Base-by-base conservation (phyloP, 2,329 filamentous ascomycete species). In the Verticillium nubilum region DNA sequence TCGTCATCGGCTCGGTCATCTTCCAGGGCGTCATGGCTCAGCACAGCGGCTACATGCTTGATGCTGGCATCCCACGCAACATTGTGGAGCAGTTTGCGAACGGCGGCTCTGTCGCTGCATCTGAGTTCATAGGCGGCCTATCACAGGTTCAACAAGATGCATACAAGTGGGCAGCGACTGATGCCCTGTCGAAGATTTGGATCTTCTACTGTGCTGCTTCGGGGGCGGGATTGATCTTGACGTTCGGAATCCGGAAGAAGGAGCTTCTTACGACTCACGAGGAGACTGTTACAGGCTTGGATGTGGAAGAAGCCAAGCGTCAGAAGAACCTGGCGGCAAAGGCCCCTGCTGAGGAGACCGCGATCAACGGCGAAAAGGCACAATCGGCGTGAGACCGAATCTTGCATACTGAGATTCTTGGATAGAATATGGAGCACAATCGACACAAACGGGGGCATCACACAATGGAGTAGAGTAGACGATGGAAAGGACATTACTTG, bases 1-100 rank as follows among this genome's bases (percentile, higher is more conserved):
- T 91, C 58, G 88, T 91, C 2, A 78, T 92, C 37, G 90, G 33
- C 33, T 17, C 15, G 33, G 33, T 37, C 33, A 37, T 17, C 12
- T 37, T 52, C 47, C 47, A 52, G 23, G 47, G 47, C 6, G n/a
- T 52, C 7, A 10, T 52, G n/a, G 47, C 10, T 15, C 47, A 52
- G 2, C 47, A 52, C 7, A 17, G n/a, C 6, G 47, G n/a, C 19
- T 10, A 52, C 23, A 10, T 52, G 2, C n/a, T 52, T 9, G 47
- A 10, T 19, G 47, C 47, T 17, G 47, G 47, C 12, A 52, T 52
- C 47, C 47, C 47, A 9, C 10, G n/a, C 5, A 19, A 52, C n/a
- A 27, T 17, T 27, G 19, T 17, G 12, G 10, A 17, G n/a, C 47
- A 25, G 19, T 17, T 52, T 17, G 47, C n/a, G 2, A 17, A 19